Conservation (phyloP, 2,329 filamentous ascomycete genomes). For the Cytospora chrysosperma region DNA sequence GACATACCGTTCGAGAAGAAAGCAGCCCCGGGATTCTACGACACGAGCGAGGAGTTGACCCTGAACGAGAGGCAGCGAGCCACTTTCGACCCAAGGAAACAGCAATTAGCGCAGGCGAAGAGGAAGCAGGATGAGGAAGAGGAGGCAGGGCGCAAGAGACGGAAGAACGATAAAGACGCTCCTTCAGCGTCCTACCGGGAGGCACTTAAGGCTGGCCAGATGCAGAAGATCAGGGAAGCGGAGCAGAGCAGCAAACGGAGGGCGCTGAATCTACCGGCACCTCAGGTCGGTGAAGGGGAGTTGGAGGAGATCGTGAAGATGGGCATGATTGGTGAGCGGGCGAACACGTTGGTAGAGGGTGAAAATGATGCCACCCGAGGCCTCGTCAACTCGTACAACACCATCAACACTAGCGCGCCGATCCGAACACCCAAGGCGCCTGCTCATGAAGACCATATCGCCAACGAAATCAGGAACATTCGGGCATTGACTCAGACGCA, state of each 20-base stretch:
- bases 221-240: slow-evolving; percentile 92
- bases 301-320: slow-evolving; percentile 98
- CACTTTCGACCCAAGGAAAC: slow-evolving; percentile 88
- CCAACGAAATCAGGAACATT: slow-evolving; percentile 95
- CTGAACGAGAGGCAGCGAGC: slow-evolving; percentile 82
- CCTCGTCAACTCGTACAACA: slow-evolving; percentile 82
- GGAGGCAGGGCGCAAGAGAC: slow-evolving; percentile 74
- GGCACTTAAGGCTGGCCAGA: slow-evolving; percentile 87
- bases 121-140: slow-evolving; percentile 90
- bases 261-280: slow-evolving; percentile 76
- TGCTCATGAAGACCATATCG: slow-evolving; percentile 90
- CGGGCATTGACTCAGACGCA: slow-evolving; percentile 89
- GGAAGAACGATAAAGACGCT: slow-evolving; percentile 83
- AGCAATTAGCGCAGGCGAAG: slow-evolving; percentile 81
- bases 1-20: slow-evolving; percentile 98
- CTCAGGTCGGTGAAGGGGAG: slow-evolving; percentile 89
- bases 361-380: slow-evolving; percentile 85
- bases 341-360: slow-evolving; percentile 71
- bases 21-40: slow-evolving; percentile 85
- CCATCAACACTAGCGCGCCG: slow-evolving; percentile 76
- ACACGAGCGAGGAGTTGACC: slow-evolving; percentile 78
- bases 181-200: slow-evolving; percentile 79
- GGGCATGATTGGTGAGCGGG: slow-evolving; percentile 89
- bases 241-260: slow-evolving; percentile 95
- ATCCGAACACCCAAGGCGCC: slow-evolving; percentile 91